Percentiles rank a stretch among this genome's conserved stretches.
phyloP scores from a whole-genome alignment of 345 rosid genomes.

The Camelina sativa region DNA sequence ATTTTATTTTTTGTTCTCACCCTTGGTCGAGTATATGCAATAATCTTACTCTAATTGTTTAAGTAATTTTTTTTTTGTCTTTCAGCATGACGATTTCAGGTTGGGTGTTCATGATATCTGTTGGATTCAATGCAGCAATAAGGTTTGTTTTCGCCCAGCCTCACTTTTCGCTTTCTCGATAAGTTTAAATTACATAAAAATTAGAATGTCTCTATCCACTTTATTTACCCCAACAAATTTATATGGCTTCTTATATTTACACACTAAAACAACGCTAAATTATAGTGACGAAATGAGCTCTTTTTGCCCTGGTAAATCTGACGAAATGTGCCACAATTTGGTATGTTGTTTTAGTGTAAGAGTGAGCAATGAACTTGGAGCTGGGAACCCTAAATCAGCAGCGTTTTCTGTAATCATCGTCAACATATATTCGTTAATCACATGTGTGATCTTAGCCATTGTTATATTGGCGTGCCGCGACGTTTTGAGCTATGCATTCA shows the following conservation, averaged over 20 bases:
- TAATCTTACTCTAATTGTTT: no score
- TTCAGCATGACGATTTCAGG: constrained; percentile 70
- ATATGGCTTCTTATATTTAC: neutral
- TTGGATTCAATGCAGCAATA: constrained; percentile 76
- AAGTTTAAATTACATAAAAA: neutral
- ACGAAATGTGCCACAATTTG: neutral
- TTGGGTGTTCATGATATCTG: constrained; percentile 74
- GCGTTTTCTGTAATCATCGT: constrained; percentile 63
- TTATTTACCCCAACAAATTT: neutral
- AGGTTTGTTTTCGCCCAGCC: constrained; percentile 45
- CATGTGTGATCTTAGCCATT: constrained; percentile 49
- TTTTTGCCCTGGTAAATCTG: neutral
- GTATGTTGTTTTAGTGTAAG: constrained; percentile 57
- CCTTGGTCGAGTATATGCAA: no score
- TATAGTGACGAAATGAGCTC: neutral
- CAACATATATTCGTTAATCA: constrained; percentile 50
- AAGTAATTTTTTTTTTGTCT: constrained; percentile 1
- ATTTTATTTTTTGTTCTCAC: no score
- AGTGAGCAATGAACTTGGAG: constrained; percentile 86
- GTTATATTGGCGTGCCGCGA: constrained; percentile 48
- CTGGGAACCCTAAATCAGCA: constrained; percentile 70
- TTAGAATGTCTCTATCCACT: neutral
- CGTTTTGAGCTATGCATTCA: constrained; percentile 65
- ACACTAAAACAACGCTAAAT: neutral
- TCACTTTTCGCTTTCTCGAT: neutral